Percentiles rank a stretch among this genome's conserved stretches.
phyloP scores from a whole-genome alignment of 495 filamentous ascomycete genomes.

The Symbiotaphrina buchneri region DNA sequence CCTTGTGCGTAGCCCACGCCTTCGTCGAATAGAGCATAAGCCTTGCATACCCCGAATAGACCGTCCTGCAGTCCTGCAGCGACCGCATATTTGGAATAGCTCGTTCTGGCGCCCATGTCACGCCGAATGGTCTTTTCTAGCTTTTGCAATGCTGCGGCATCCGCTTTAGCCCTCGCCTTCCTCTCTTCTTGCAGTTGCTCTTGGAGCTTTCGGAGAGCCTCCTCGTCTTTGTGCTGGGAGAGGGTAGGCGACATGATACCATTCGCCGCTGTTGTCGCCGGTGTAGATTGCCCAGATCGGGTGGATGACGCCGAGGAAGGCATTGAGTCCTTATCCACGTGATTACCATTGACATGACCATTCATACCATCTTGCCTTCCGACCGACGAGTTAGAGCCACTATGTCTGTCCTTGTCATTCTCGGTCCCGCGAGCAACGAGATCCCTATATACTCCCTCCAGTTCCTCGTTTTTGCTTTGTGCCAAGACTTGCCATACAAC shows the following conservation, averaged over 20 bases:
- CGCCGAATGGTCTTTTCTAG: slow-evolving; percentile 80
- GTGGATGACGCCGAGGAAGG: slow-evolving; percentile 60
- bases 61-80: slow-evolving; percentile 82
- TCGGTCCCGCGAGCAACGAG: slow-evolving; percentile 62
- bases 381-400: slow-evolving; percentile 20
- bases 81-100: slow-evolving; percentile 82
- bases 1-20: slow-evolving; percentile 92
- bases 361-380: slow-evolving; percentile 14
- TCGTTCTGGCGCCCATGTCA: slow-evolving; percentile 80
- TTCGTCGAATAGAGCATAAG: slow-evolving; percentile 90
- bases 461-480: slow-evolving; percentile 74
- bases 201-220: slow-evolving; percentile 42
- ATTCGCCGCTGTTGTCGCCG: slow-evolving; percentile 34
- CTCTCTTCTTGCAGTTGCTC: slow-evolving; percentile 38
- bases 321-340: slow-evolving; percentile 37
- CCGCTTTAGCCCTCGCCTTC: slow-evolving; percentile 55
- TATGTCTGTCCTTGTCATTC: slow-evolving; percentile 43
- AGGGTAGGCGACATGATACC: slow-evolving; percentile 31
- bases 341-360: slow-evolving; percentile 17
- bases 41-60: slow-evolving; percentile 88
- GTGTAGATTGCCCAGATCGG: slow-evolving; percentile 55
- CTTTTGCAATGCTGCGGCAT: slow-evolving; percentile 44
- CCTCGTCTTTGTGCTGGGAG: slow-evolving; percentile 31
- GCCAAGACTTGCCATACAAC: slow-evolving; percentile 97
- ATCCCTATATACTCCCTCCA: slow-evolving; percentile 75